phyloP scores from a whole-genome alignment of 768 basidiomycete genomes.

The Hemileccinum rubropunctum region DNA sequence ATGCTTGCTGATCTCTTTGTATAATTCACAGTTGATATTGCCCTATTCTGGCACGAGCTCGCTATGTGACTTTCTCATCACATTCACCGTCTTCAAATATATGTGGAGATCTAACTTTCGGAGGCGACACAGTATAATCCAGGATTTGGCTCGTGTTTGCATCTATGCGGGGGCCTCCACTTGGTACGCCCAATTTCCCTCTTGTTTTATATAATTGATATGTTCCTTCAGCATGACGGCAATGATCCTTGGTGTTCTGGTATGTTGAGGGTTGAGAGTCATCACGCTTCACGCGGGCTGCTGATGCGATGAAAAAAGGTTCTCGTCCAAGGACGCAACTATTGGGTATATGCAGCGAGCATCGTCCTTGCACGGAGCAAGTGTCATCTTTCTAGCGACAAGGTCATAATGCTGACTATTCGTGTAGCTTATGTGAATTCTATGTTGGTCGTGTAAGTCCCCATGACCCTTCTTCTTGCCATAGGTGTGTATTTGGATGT shows the following conservation, averaged over 20 bases:
- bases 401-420: no score
- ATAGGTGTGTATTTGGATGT: no score
- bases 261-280: no score
- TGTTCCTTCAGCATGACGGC: not conserved
- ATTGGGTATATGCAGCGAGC: not conserved
- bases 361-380: conserved; percentile 3
- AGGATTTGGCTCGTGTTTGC: conserved; percentile 11
- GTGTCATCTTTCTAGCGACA: not conserved
- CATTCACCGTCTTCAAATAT: conserved; percentile 7
- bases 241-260: not conserved
- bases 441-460: no score
- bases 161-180: conserved; percentile 12
- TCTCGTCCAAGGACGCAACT: not conserved
- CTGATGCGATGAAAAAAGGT: conserved; percentile 1
- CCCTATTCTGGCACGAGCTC: not conserved
- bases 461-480: no score
- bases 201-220: not conserved
- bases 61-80: conserved; percentile 4
- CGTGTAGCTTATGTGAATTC: no score
- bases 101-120: conserved; percentile 19
- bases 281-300: no score
- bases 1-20: not conserved
- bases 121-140: conserved; percentile 1
- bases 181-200: not conserved
- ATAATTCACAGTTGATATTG: conserved; percentile 3